Evolutionary conservation across 1,139 yeast genomes (phyloP).

Genomic region (Scheffersomyces cryptocercus): DNA sequence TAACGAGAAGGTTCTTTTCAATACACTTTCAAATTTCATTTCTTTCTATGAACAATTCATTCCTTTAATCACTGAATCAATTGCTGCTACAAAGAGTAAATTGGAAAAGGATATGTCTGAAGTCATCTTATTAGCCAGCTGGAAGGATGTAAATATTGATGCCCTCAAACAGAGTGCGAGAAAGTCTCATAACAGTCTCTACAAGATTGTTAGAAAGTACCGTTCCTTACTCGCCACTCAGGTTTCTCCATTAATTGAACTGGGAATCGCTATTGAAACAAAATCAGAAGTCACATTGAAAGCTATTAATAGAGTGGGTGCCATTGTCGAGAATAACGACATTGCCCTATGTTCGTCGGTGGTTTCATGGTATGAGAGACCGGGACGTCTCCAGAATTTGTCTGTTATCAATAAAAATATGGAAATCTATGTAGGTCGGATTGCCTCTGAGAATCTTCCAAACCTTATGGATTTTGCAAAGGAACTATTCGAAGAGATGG

Average conservation of each 20-base stretch:
- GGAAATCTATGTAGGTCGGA: constrained; percentile 44
- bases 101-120: constrained; percentile 83
- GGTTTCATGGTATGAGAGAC: constrained; percentile 55
- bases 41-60: constrained; percentile 68
- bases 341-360: constrained; percentile 22
- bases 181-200: constrained; percentile 79
- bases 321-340: constrained; percentile 15
- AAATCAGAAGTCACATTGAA: constrained; percentile 10
- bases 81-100: constrained; percentile 48
- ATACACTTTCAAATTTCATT: constrained; percentile 62
- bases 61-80: constrained; percentile 44
- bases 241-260: constrained; percentile 58
- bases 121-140: constrained; percentile 84
- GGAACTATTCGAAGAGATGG: constrained; percentile 58
- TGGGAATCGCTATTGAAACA: constrained; percentile 44
- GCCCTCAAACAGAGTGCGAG: constrained; percentile 93
- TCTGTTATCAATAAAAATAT: constrained; percentile 55
- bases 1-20: constrained; percentile 21
- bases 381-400: constrained; percentile 54
- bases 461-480: constrained; percentile 53
- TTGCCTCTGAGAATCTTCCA: constrained; percentile 36
- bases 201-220: constrained; percentile 82
- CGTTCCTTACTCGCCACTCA: constrained; percentile 60
- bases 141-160: constrained; percentile 95
- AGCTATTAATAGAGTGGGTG: constrained; percentile 15